These are phyloP conservation scores for Amaranthus palmeri DNA, from an alignment of 148 eudicot genomes.

Conservation along the genomic window DNA sequence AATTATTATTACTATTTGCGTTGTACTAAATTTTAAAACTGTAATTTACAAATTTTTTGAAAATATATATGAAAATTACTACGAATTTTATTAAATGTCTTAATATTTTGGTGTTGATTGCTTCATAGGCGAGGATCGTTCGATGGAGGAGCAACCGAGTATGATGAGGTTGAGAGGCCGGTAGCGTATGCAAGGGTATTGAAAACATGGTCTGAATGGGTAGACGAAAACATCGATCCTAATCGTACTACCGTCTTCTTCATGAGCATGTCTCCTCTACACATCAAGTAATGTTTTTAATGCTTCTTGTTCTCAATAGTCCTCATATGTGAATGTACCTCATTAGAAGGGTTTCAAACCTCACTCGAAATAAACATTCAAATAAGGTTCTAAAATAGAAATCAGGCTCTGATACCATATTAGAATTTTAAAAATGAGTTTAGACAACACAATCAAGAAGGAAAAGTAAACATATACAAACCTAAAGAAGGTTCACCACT, in stretches of 20 bases:
- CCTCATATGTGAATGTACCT: too few species aligned
- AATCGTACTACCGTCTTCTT: conserved; percentile 69
- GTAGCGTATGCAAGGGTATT: conserved; percentile 56
- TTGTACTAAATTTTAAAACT: not conserved
- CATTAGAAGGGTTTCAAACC: too few species aligned
- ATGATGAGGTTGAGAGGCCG: conserved; percentile 69
- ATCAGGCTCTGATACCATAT: too few species aligned
- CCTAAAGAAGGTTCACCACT: too few species aligned
- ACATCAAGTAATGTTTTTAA: conserved; percentile 65
- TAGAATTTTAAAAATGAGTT: too few species aligned
- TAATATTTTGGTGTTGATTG: not conserved
- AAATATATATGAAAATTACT: not conserved
- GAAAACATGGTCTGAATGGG: conserved; percentile 88
- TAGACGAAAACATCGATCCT: conserved; percentile 62
- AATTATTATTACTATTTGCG: too few species aligned
- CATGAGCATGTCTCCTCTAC: conserved; percentile 94
- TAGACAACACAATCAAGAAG: too few species aligned
- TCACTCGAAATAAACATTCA: too few species aligned
- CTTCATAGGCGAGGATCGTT: conserved; percentile 72
- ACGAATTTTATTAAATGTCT: not conserved
- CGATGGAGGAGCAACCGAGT: conserved; percentile 66
- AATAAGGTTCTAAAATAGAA: too few species aligned
- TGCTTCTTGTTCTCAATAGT: not conserved
- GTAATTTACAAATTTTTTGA: not conserved
- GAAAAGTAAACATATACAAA: too few species aligned